Evolutionary conservation across 2,329 filamentous ascomycete species (phyloP).

Genomic region (Apiospora sp.): DNA sequence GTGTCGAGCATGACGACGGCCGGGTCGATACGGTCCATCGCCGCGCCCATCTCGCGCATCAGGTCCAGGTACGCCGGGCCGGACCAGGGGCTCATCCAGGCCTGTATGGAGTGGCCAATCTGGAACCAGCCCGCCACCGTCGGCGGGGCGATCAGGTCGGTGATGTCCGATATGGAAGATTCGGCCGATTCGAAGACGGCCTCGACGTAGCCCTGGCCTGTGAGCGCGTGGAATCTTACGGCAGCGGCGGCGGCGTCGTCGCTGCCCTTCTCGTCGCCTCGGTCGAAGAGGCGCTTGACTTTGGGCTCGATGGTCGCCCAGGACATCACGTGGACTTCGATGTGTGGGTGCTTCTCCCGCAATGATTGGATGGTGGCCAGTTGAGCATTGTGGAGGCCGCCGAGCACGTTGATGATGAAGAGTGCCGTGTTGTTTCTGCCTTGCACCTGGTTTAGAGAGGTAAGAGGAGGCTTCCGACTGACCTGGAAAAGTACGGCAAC

Average conservation of each 20-base stretch:
- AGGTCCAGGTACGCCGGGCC: not conserved
- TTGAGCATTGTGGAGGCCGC: not conserved
- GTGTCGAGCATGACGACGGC: constrained; percentile 4
- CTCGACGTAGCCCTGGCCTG: not conserved
- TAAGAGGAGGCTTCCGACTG: not conserved
- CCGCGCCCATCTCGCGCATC: not conserved
- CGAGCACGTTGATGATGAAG: not conserved
- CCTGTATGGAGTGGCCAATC: not conserved
- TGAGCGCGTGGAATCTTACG: not conserved
- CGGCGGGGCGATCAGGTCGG: not conserved
- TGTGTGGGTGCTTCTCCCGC: not conserved
- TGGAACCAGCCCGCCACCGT: not conserved
- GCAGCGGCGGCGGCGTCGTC: not conserved
- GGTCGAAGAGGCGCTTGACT: not conserved
- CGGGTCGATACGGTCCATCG: constrained; percentile 4
- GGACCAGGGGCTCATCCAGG: not conserved
- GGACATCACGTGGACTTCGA: not conserved
- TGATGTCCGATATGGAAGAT: no score
- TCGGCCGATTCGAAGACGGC: not conserved
- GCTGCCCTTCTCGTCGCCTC: not conserved
- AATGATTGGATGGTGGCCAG: not conserved
- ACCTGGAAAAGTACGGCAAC: not conserved
- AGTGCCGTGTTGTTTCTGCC: not conserved
- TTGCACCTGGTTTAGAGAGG: not conserved
- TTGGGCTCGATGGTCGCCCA: not conserved